Evolutionary conservation across 2,329 filamentous ascomycete genomes (phyloP), one percentile per base, ranked within the genome.

Genomic region (Fusarium sp.): DNA sequence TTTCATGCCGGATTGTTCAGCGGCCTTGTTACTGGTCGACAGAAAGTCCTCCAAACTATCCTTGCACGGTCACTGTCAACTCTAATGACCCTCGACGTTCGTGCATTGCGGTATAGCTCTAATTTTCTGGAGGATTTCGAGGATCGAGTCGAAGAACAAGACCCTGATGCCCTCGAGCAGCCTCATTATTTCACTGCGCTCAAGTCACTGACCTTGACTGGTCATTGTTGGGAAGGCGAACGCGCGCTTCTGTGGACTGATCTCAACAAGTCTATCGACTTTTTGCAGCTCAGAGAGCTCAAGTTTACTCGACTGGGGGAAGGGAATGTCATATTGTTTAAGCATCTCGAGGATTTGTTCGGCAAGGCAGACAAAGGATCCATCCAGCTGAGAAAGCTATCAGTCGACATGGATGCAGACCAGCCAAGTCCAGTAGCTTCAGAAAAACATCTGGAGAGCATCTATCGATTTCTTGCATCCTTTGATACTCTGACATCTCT

Each of bases 401-500:
- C 6, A 1, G 3, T 68, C 3, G 8, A 53, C 0, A 56, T 68
- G 65, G 4, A 13, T 0, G 64, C 16, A 4, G 3, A n/a, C 0
- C n/a, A 30, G 1, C 13, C 6, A 22, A 40, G 47, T 2, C 5
- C 6, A 0, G 13, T 24, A 1, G 27, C 24, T 1, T 46, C n/a
- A 1, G 66, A 69, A 24, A 10, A 22, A 2, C 8, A 45, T 1
- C 24, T 68, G 2, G 45, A 64, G 4, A 27, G 16, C 2, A 38
- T 45, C 5, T 69, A 57, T 8, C 51, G 60, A 12, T 69, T 69
- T 2, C 43, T 69, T 3, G 38, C 9, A 1, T 54, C 66, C 0
- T 69, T 69, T 10, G 51, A 61, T 7, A 54, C 46, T 1, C 8
- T 69, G 25, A 56, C 13, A 1, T 45, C 41, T 3, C 32, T 69